Evolutionary conservation across 331 rosid genomes (phyloP), one percentile per base, ranked within the genome.

Genomic region (Malus hybrid): DNA sequence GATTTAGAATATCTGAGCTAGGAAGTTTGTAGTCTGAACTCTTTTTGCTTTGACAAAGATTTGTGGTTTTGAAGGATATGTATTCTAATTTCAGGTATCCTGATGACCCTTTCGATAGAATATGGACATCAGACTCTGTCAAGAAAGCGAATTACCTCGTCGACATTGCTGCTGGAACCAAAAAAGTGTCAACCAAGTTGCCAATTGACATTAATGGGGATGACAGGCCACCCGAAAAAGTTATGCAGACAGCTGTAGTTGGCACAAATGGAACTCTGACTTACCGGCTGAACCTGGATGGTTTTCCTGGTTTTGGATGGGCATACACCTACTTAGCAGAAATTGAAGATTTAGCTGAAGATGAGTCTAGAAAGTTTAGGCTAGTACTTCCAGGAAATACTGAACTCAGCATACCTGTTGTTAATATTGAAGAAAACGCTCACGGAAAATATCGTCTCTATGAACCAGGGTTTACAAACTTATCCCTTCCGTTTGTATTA

Each of bases 161-260:
- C 44, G 99, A 94, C 77, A 89, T 88, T 73, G 99, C 97, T 61
- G 84, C 82, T 78, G 99, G 99, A 76, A 94, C 97, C 10, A 76
- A 90, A 80, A 91, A 90, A 77, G 78, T 94, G 74, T 89, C 97
- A 39, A 92, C 99, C 27, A 63, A 76, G 9, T n/a, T 69, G 81
- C 93, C 99, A 71, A 77, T 94, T 80, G 81, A 80, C 74, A 91
- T 90, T 73, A 84, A 85, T 77, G 79, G 72, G 74, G 90, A 87
- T 79, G 94, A 89, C 27, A 79, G 70, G 27, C 99, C 99, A 24
- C 99, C 99, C 2, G 77, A 80, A 70, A 94, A 87, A 83, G 99
- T 94, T 77, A 92, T 94, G 99, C 99, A 94, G 86, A 94, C 99
- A 32, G 99, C 99, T 12, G 99, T 94, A 57, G 96, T 90, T 29